A percentile compares a stretch with the other conserved stretches of the same genome.
phyloP scores from a whole-genome alignment of 73 alveolate genomes.

The Urostyla sp. region DNA sequence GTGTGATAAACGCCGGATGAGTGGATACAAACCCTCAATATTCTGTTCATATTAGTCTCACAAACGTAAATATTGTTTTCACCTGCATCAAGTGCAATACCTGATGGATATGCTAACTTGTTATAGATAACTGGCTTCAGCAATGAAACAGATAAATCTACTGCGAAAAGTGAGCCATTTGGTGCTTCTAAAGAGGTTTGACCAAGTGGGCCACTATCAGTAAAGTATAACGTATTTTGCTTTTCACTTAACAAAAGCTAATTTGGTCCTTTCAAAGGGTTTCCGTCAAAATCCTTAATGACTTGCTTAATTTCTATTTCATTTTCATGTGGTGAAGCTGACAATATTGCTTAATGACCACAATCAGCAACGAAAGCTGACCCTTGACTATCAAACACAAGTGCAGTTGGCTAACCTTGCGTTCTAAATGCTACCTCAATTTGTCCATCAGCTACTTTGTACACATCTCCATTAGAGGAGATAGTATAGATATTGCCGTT shows the following conservation, averaged over 20 bases:
- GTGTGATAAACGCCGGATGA: slow-evolving; percentile 91
- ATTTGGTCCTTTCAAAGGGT: slow-evolving; percentile 97
- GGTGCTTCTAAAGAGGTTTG: slow-evolving; percentile 89
- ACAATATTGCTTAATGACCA: slow-evolving; percentile 81
- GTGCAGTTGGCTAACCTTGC: slow-evolving; percentile 85
- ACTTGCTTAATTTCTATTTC: slow-evolving; percentile 78
- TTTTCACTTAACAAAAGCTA: slow-evolving; percentile 81
- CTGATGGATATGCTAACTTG: slow-evolving; percentile 92
- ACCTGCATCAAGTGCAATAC: slow-evolving; percentile 83
- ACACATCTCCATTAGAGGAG: slow-evolving; percentile 83
- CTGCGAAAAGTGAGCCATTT: slow-evolving; percentile 83
- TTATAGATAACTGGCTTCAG: slow-evolving; percentile 83
- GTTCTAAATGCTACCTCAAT: slow-evolving; percentile 82
- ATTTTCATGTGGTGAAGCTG: slow-evolving; percentile 71
- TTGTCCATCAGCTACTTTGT: slow-evolving; percentile 84
- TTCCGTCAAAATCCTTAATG: slow-evolving; percentile 95
- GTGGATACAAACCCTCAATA: slow-evolving; percentile 91
- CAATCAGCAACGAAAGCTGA: slow-evolving; percentile 88
- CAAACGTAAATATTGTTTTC: slow-evolving; percentile 89
- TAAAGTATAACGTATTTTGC: slow-evolving; percentile 80
- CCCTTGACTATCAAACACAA: slow-evolving; percentile 85
- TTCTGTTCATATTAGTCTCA: slow-evolving; percentile 95
- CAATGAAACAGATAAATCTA: slow-evolving; percentile 80
- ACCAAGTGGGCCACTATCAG: slow-evolving; percentile 93
- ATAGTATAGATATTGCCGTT: slow-evolving; percentile 78